Percentiles rank a stretch among this genome's conserved stretches.
These are phyloP conservation scores for Lactarius hatsudake DNA, from an alignment of 768 basidiomycete species.

Conservation along the genomic window DNA sequence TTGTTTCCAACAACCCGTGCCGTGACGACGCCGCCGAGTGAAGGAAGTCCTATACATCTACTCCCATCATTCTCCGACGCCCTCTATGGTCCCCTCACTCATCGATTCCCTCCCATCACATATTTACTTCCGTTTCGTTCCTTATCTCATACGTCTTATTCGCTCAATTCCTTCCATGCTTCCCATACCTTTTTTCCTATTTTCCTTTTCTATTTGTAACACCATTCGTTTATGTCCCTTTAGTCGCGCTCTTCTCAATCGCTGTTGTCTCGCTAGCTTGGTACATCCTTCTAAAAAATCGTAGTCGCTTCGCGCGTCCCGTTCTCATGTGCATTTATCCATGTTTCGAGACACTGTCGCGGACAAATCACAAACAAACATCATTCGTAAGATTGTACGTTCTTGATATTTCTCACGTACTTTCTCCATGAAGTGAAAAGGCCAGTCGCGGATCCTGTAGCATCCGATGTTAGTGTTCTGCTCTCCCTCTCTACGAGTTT, in stretches of 20 bases:
- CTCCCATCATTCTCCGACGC: background rate
- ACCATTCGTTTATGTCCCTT: constrained; percentile 14
- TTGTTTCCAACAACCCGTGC: background rate
- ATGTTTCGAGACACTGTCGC: constrained; percentile 14
- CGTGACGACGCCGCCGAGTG: background rate
- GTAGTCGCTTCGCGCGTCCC: constrained; percentile 10
- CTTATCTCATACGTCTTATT: background rate
- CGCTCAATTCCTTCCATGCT: background rate
- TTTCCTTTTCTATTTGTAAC: constrained; percentile 19
- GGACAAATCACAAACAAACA: constrained; percentile 16
- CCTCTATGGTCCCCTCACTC: no score
- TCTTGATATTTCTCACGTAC: background rate
- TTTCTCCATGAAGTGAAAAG: no score
- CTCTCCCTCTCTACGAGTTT: no score
- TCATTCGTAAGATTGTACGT: constrained; percentile 18
- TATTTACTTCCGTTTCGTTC: background rate
- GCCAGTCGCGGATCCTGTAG: no score
- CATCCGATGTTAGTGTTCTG: no score
- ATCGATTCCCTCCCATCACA: background rate
- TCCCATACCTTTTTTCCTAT: background rate
- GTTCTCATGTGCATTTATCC: background rate
- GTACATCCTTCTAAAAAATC: constrained; percentile 1
- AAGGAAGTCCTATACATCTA: constrained; percentile 14
- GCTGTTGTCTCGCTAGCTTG: background rate
- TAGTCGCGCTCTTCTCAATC: background rate